Evolutionary conservation across 2,329 filamentous ascomycete genomes (phyloP).

Genomic region (Aspergillus pseudonomiae): DNA sequence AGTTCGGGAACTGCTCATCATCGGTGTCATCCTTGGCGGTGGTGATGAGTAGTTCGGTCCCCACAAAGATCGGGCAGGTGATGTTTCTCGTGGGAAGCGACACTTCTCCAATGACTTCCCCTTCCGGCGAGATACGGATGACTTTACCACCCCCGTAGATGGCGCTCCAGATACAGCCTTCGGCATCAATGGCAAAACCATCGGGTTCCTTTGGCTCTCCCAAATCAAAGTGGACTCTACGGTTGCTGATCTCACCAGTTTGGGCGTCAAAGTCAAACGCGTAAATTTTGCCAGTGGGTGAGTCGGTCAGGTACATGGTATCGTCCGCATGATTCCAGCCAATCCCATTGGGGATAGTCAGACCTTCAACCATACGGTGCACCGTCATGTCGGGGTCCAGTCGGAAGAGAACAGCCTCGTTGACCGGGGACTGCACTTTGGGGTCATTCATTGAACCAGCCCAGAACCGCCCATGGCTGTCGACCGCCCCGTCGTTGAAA

Average conservation of each 20-base stretch:
- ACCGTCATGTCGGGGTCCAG: slow-evolving; percentile 66
- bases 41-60: slow-evolving; percentile 75
- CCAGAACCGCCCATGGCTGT: slow-evolving; percentile 81
- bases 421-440: slow-evolving; percentile 55
- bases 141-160: slow-evolving; percentile 79
- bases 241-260: slow-evolving; percentile 68
- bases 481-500: slow-evolving; percentile 80
- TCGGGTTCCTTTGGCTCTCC: slow-evolving; percentile 70
- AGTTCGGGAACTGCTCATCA: slow-evolving; percentile 61
- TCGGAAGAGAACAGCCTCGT: slow-evolving; percentile 71
- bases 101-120: slow-evolving; percentile 74
- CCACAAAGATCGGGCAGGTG: slow-evolving; percentile 80
- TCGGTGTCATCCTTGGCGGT: slow-evolving; percentile 71
- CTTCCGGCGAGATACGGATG: slow-evolving; percentile 70
- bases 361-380: slow-evolving; percentile 61
- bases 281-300: slow-evolving; percentile 69
- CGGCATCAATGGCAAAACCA: slow-evolving; percentile 79
- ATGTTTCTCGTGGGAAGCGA: slow-evolving; percentile 75
- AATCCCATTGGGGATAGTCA: slow-evolving; percentile 83
- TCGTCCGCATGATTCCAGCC: slow-evolving; percentile 75
- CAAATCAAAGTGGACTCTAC: slow-evolving; percentile 73
- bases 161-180: slow-evolving; percentile 87
- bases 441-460: slow-evolving; percentile 86
- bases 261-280: slow-evolving; percentile 71
- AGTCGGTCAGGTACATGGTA: slow-evolving; percentile 83